Conservation (phyloP, 2,329 filamentous ascomycete genomes). For the Pseudogymnoascus sp. region DNA sequence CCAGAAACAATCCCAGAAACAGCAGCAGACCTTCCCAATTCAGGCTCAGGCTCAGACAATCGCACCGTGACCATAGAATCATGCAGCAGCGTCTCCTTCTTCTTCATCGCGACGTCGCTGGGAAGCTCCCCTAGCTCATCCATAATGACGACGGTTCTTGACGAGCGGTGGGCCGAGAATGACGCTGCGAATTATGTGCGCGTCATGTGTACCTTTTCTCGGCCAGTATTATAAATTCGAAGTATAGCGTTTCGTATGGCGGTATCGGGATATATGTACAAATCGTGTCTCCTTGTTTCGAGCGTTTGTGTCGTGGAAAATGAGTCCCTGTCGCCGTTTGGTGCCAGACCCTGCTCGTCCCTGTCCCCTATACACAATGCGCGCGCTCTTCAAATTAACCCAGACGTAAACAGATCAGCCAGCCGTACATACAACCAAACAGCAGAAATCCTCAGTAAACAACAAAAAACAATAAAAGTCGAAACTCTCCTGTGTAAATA, state of each 20-base stretch:
- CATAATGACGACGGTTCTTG: not conserved
- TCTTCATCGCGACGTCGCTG: not conserved
- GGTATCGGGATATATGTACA: not conserved
- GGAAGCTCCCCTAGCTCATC: not conserved
- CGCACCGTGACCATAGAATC: conserved; percentile 75
- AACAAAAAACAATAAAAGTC: not conserved
- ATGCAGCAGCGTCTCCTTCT: conserved; percentile 27
- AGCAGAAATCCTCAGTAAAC: not conserved
- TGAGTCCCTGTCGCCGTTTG: not conserved
- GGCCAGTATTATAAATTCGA: not conserved
- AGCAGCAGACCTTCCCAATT: conserved; percentile 9
- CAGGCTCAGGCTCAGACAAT: conserved; percentile 47
- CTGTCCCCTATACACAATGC: not conserved
- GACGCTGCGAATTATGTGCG: not conserved
- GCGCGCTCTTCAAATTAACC: not conserved
- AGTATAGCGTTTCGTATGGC: not conserved
- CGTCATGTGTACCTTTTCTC: not conserved
- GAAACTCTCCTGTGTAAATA: not conserved
- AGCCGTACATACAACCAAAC: not conserved
- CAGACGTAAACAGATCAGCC: not conserved
- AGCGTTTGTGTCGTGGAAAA: not conserved
- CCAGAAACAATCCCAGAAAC: conserved; percentile 19
- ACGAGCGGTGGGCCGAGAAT: not conserved
- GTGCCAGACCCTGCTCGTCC: not conserved
- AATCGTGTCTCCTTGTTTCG: not conserved